A percentile compares a stretch with the other conserved stretches of the same genome.
Conservation (phyloP, 106 monocot species). For the Hemerocallis citrina region DNA sequence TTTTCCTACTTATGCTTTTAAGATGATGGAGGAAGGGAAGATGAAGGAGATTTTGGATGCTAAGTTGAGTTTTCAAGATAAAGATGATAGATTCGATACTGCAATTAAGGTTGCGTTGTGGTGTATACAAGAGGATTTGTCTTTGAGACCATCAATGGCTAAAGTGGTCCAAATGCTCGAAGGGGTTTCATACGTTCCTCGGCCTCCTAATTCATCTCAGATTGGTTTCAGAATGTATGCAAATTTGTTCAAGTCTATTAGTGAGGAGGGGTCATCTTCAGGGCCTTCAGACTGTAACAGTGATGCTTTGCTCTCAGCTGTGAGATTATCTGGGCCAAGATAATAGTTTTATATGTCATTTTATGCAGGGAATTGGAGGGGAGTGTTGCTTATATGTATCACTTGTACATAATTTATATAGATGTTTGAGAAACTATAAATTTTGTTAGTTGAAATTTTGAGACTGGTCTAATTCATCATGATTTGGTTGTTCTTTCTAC, state of each 20-base stretch:
- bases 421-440: not conserved
- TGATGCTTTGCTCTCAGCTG: conserved; percentile 65
- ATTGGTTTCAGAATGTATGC: conserved; percentile 61
- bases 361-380: not conserved
- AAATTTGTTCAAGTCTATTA: conserved; percentile 50
- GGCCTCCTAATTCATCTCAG: conserved; percentile 35
- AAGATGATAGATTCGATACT: conserved; percentile 41
- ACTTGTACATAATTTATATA: not conserved
- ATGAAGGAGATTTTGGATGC: conserved; percentile 44
- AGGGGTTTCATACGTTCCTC: conserved; percentile 42
- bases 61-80: conserved; percentile 17
- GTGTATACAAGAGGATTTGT: conserved; percentile 83
- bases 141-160: conserved; percentile 54
- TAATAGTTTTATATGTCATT: conserved; percentile 13
- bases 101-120: conserved; percentile 69
- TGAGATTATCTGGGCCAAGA: conserved; percentile 67
- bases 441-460: not conserved
- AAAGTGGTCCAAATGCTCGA: conserved; percentile 84
- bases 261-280: conserved; percentile 48
- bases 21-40: conserved; percentile 62
- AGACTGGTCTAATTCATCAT: not conserved
- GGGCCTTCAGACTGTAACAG: conserved; percentile 60
- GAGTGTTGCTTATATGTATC: not conserved
- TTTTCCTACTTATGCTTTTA: conserved; percentile 70
- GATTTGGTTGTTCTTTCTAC: no score